Evolutionary conservation across 1,139 yeast species (phyloP).

Genomic region (Geotrichum phurueaensis): DNA sequence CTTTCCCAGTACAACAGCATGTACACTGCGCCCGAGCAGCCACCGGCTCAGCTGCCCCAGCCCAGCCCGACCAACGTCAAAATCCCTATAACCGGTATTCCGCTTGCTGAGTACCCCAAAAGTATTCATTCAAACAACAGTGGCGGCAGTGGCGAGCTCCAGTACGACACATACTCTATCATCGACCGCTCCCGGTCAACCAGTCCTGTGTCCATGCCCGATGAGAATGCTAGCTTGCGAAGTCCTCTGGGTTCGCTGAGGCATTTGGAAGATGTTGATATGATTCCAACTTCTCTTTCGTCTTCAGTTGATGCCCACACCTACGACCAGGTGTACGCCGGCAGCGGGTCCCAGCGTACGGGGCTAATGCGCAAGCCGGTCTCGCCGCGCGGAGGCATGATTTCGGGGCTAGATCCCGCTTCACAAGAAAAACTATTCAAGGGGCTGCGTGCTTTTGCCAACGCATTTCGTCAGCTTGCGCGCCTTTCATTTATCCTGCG

Average conservation of each 20-base stretch:
- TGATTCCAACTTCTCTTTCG: constrained; percentile 8
- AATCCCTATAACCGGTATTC: constrained; percentile 8
- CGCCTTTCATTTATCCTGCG: constrained; percentile 27
- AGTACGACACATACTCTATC: constrained; percentile 5
- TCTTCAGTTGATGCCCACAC: constrained; percentile 3
- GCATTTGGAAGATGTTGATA: background rate
- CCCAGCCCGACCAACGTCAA: constrained; percentile 3
- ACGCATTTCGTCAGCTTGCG: constrained; percentile 25
- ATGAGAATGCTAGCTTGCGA: background rate
- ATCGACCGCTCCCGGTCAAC: constrained; percentile 5
- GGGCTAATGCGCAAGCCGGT: background rate
- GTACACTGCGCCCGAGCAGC: background rate
- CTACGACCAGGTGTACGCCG: background rate
- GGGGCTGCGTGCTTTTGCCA: constrained; percentile 18
- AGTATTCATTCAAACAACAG: constrained; percentile 3
- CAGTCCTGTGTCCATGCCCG: constrained; percentile 7
- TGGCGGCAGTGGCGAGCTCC: constrained; percentile 2
- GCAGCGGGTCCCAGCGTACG: background rate
- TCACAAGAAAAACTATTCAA: background rate
- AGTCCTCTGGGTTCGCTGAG: background rate
- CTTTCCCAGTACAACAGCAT: background rate
- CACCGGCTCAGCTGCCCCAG: background rate
- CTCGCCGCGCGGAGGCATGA: background rate
- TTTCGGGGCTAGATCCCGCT: background rate
- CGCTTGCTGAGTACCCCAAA: constrained; percentile 2